These are phyloP conservation scores for Lippia alba DNA, from an alignment of 305 asterid species.

Conservation along the genomic window DNA sequence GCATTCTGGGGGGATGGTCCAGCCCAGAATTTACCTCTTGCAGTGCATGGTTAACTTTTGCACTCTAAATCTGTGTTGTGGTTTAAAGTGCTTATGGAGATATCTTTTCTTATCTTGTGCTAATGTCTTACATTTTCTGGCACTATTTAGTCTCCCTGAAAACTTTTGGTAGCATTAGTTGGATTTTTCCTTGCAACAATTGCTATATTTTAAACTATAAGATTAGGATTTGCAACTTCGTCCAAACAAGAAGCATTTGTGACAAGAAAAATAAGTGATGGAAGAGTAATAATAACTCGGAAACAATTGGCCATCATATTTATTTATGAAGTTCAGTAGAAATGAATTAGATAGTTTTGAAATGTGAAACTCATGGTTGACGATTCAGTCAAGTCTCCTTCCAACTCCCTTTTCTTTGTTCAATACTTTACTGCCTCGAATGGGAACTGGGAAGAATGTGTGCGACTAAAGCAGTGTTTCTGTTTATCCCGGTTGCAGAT, in stretches of 20 bases:
- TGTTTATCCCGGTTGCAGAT: constrained; percentile 53
- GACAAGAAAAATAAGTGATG: too few species aligned
- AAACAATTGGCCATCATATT: too few species aligned
- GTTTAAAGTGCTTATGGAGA: not conserved
- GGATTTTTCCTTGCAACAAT: not conserved
- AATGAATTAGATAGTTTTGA: too few species aligned
- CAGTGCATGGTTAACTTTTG: not conserved
- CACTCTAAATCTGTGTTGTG: not conserved
- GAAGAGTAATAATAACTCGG: too few species aligned
- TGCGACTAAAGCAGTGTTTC: not conserved
- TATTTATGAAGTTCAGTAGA: too few species aligned
- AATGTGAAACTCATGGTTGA: too few species aligned
- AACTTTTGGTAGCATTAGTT: not conserved
- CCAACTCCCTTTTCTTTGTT: too few species aligned
- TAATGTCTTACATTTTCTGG: not conserved
- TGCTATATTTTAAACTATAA: not conserved
- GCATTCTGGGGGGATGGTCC: not conserved
- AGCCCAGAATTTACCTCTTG: not conserved
- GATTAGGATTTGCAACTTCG: not conserved
- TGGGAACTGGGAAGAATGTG: constrained; percentile 10
- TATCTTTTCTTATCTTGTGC: not conserved
- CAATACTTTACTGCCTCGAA: too few species aligned
- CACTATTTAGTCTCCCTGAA: not conserved
- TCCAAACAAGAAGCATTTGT: too few species aligned
- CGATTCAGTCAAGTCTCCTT: too few species aligned